Percentiles rank a stretch among this genome's conserved stretches.
Evolutionary conservation across 2,329 filamentous ascomycete genomes (phyloP).

Genomic region (Penicillium sp.): DNA sequence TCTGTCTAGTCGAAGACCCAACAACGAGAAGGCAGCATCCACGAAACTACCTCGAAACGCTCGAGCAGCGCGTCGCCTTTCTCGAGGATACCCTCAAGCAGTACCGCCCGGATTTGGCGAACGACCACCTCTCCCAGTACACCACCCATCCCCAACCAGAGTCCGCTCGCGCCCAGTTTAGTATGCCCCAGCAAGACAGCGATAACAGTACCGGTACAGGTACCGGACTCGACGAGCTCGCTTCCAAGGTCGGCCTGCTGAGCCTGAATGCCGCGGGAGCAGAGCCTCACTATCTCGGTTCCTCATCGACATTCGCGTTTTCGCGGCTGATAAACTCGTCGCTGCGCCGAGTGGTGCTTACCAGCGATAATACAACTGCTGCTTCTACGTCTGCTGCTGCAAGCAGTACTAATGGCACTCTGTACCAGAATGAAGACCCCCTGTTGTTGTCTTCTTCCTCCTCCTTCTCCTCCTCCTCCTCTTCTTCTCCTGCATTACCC

Average conservation of each 20-base stretch:
- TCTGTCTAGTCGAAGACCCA: conserved; percentile 22
- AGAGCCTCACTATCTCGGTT: neutral
- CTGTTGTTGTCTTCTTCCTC: no score
- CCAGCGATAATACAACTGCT: no score
- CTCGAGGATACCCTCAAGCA: conserved; percentile 26
- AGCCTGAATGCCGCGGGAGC: neutral
- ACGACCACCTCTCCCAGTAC: neutral
- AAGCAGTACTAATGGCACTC: neutral
- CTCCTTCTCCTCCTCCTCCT: no score
- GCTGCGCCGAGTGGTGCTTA: neutral
- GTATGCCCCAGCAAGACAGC: neutral
- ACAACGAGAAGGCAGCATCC: conserved; percentile 31
- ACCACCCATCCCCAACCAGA: neutral
- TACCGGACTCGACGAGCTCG: neutral
- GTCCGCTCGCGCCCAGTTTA: neutral
- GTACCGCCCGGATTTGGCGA: neutral
- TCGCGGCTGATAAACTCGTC: neutral
- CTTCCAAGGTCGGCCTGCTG: neutral
- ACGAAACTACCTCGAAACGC: conserved; percentile 36
- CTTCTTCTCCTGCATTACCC: no score
- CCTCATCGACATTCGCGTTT: neutral
- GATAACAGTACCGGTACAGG: neutral
- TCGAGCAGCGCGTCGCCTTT: conserved; percentile 33
- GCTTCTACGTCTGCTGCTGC: no score
- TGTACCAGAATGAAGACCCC: neutral